A percentile compares a stretch with the other conserved stretches of the same genome.
Evolutionary conservation across 2,329 filamentous ascomycete genomes (phyloP).

Genomic region (Xylaria sp.): DNA sequence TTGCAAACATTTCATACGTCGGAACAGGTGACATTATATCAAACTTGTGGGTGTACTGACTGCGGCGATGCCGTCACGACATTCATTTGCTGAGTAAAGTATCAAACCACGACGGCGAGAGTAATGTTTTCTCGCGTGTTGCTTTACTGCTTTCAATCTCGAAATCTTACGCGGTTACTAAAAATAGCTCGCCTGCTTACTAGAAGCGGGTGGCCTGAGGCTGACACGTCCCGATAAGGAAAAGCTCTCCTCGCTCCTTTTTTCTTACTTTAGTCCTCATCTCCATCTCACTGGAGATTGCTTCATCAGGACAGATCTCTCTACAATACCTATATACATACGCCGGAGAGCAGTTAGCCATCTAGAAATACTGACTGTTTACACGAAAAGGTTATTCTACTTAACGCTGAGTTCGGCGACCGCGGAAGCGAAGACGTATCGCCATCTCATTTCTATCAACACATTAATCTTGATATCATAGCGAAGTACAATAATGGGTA

Average conservation of each 20-base stretch:
- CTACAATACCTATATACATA: conserved; percentile 1
- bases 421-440: conserved; percentile 2
- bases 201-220: conserved; percentile 30
- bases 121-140: conserved; percentile 22
- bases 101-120: not conserved
- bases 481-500: conserved; percentile 26
- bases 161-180: conserved; percentile 36
- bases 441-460: conserved; percentile 3
- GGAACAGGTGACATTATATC: not conserved
- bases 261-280: conserved; percentile 34
- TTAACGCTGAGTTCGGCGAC: not conserved
- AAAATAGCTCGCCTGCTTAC: conserved; percentile 39
- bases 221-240: conserved; percentile 28
- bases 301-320: conserved; percentile 38
- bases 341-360: conserved; percentile 5
- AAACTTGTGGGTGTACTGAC: not conserved
- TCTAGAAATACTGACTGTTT: not conserved
- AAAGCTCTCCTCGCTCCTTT: conserved; percentile 28
- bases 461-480: conserved; percentile 15
- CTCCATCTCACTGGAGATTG: conserved; percentile 21
- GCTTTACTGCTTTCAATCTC: conserved; percentile 32
- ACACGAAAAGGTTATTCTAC: not conserved
- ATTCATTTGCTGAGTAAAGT: conserved; percentile 32
- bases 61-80: conserved; percentile 10
- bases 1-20: not conserved